Conservation (phyloP, 305 asterid genomes). For the Fraxinus floribunda region DNA sequence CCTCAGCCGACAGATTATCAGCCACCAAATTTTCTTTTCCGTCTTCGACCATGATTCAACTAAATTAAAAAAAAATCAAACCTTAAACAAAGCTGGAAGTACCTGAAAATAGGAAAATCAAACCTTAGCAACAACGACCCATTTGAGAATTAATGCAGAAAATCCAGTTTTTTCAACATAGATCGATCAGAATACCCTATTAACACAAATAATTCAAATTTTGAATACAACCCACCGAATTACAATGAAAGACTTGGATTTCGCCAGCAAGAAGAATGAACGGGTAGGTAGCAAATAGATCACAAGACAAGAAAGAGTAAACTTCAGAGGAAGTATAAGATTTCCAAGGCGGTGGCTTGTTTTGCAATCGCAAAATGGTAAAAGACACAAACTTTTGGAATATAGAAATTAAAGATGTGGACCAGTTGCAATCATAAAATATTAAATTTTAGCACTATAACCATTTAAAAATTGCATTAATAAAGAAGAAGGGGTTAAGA, state of each 20-base stretch:
- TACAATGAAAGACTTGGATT: not conserved
- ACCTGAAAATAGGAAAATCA: constrained; percentile 33
- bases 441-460: not conserved
- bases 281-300: not conserved
- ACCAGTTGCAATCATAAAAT: constrained; percentile 34
- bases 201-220: not conserved
- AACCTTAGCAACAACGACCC: constrained; percentile 8
- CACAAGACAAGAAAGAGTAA: constrained; percentile 15
- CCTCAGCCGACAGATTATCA: constrained; percentile 56
- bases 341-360: constrained; percentile 37
- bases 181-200: not conserved
- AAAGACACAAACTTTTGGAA: constrained; percentile 18
- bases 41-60: constrained; percentile 55
- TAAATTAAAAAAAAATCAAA: constrained; percentile 19
- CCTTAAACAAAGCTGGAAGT: constrained; percentile 29
- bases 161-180: not conserved
- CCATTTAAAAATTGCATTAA: constrained; percentile 16
- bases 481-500: constrained; percentile 27
- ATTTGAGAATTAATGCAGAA: not conserved
- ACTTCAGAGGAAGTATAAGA: constrained; percentile 19
- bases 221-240: not conserved
- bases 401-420: constrained; percentile 41
- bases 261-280: not conserved
- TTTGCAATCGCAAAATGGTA: constrained; percentile 29
- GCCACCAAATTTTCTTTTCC: constrained; percentile 32